Percentiles rank a stretch among this genome's conserved stretches.
Evolutionary conservation across 352 stramenopile genomes (phyloP).

Genomic region (Thraustochytrium striatum): DNA sequence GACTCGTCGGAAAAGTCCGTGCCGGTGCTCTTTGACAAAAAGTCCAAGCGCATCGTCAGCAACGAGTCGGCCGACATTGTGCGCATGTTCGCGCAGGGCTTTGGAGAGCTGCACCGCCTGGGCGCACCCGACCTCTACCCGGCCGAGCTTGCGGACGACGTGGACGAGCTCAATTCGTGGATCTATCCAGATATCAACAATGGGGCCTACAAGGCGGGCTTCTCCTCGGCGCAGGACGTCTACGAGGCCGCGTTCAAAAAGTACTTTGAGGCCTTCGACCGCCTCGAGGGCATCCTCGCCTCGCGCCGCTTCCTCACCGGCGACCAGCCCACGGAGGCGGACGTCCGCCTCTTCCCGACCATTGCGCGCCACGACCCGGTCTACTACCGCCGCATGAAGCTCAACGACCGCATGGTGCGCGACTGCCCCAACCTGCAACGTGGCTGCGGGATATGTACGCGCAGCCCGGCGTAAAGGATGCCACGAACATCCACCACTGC

Average conservation of each 20-base stretch:
- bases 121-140: conserved; percentile 70
- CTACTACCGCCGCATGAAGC: conserved; percentile 82
- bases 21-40: conserved; percentile 82
- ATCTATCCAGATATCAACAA: conserved; percentile 87
- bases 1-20: conserved; percentile 55
- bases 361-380: conserved; percentile 86
- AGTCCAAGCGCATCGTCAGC: conserved; percentile 80
- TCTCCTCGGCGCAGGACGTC: conserved; percentile 74
- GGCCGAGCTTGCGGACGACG: conserved; percentile 65
- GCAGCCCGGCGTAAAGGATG: conserved; percentile 48
- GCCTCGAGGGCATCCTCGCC: conserved; percentile 65
- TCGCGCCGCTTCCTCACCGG: conserved; percentile 66
- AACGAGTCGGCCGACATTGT: conserved; percentile 91
- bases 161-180: conserved; percentile 83
- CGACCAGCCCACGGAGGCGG: conserved; percentile 65
- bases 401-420: conserved; percentile 76
- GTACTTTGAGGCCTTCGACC: conserved; percentile 68
- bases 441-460: conserved; percentile 55
- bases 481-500: conserved; percentile 52
- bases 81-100: conserved; percentile 77
- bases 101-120: conserved; percentile 68
- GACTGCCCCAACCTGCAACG: conserved; percentile 73
- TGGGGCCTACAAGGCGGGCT: conserved; percentile 83
- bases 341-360: conserved; percentile 83
- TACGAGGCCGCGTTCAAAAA: conserved; percentile 74